Percentiles rank a stretch among this genome's conserved stretches.
Conservation (phyloP, 371 early-diverging fungal species). For the Mortierella sp. region DNA sequence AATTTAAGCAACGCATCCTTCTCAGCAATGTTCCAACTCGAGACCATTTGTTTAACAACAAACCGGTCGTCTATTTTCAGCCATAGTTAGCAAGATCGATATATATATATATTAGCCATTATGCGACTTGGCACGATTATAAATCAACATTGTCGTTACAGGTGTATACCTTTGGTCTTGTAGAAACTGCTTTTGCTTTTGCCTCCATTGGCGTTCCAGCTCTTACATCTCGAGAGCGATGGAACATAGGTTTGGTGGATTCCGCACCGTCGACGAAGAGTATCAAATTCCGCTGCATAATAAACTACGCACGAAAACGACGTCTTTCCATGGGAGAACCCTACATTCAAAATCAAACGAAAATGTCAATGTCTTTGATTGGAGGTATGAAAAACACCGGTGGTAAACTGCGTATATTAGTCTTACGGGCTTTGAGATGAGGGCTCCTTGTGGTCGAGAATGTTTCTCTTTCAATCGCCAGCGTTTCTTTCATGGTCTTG, state of each 20-base stretch:
- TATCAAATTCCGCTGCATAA: conserved; percentile 91
- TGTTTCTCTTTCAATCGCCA: conserved; percentile 22
- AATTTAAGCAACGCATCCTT: conserved; percentile 89
- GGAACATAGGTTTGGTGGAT: conserved; percentile 82
- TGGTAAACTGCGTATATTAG: background rate
- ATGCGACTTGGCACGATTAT: background rate
- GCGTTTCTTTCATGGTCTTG: conserved; percentile 15
- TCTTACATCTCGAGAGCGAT: conserved; percentile 83
- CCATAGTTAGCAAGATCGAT: background rate
- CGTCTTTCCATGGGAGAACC: conserved; percentile 78
- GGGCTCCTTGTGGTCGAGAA: conserved; percentile 25
- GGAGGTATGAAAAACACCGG: background rate
- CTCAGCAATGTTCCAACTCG: conserved; percentile 81
- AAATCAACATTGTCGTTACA: too few relatives aligned
- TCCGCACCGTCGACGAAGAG: conserved; percentile 82
- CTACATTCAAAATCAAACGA: conserved; percentile 40
- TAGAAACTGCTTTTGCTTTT: conserved; percentile 78
- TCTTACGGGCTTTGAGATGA: conserved; percentile 53
- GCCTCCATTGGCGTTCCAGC: conserved; percentile 88
- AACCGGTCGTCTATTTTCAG: conserved; percentile 80
- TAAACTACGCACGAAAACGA: conserved; percentile 86
- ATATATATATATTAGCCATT: background rate
- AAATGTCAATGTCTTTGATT: background rate
- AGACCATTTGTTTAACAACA: conserved; percentile 89
- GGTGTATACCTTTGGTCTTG: conserved; percentile 67